Evolutionary conservation across 2,329 filamentous ascomycete genomes (phyloP).

Genomic region (Nectriaceae sp.): DNA sequence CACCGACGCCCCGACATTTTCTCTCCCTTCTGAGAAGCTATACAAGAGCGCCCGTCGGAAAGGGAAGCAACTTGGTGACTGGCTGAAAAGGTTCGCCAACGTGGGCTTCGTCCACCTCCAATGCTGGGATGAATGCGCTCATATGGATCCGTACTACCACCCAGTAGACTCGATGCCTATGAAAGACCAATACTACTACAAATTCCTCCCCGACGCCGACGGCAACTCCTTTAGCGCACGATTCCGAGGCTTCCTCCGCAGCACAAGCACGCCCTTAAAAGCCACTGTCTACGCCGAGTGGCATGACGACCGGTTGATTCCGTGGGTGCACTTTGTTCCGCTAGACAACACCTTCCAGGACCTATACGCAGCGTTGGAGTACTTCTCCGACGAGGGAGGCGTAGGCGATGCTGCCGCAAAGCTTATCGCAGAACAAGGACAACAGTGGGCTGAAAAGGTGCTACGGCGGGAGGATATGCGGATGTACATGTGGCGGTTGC

Average conservation of each 20-base stretch:
- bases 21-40: conserved; percentile 42
- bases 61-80: conserved; percentile 41
- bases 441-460: conserved; percentile 62
- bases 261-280: conserved; percentile 68
- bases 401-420: conserved; percentile 57
- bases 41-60: conserved; percentile 44
- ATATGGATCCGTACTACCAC: conserved; percentile 39
- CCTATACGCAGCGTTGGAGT: conserved; percentile 65
- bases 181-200: conserved; percentile 55
- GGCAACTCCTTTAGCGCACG: conserved; percentile 66
- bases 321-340: conserved; percentile 74
- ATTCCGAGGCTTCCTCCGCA: conserved; percentile 64
- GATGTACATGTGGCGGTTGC: conserved; percentile 63
- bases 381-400: conserved; percentile 56
- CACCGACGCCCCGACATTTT: conserved; percentile 48
- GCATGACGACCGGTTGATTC: conserved; percentile 69
- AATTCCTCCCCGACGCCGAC: conserved; percentile 71
- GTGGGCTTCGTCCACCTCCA: conserved; percentile 45
- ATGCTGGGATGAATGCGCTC: conserved; percentile 43
- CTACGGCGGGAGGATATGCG: conserved; percentile 66
- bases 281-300: conserved; percentile 73
- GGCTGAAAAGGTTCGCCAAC: conserved; percentile 42
- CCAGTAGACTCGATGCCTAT: conserved; percentile 40
- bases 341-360: conserved; percentile 70
- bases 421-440: conserved; percentile 60